Base-by-base conservation (phyloP, 2,329 filamentous ascomycete genomes). In the Hymenoscyphus scutula region DNA sequence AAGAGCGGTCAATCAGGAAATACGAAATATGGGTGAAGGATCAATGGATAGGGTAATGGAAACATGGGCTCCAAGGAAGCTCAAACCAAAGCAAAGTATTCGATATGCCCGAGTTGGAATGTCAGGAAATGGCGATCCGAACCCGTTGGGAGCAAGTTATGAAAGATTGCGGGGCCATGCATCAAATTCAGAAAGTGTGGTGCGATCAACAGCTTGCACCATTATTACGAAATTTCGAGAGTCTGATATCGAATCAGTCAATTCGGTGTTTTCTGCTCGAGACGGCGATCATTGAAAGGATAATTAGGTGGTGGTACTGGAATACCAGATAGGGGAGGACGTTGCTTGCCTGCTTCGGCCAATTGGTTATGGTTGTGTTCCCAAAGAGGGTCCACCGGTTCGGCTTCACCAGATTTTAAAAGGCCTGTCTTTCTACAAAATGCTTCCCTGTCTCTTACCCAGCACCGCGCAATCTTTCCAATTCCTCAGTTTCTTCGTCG, bases 1-100 rank as follows among this genome's bases (percentile, higher is more conserved):
- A 56, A 32, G 56, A 27, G 53, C 59, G 37, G 59, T 56, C 30
- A 61, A 32, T 19, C 15, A 17, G 30, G 37, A 34, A 11, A 6
- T n/a, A 25, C 27, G 25, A 3, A 51, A 56, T n/a, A 17, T 10
- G 41, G 25, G 19, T 30, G 6, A 37, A 34, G 8, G 45, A 37
- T 34, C 19, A 27, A n/a, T 37, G 34, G 32, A 37, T 54, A 4
- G 30, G 51, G 23, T 37, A n/a, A 17, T 30, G 37, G 32, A 19
- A 45, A 45, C n/a, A 27, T 41, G 30, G 51, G 6, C 3, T 37
- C 15, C 11, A 11, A 17, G 19, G 19, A 10, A 37, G n/a, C 11
- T 54, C 30, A 11, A 7, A 19, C 48, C 30, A 19, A 60, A 7
- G 25, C 19, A 32, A 56, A 34, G 25, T 10, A 19, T 13, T 10